Conservation (phyloP, 2,329 filamentous ascomycete species). For the Nemania sp. region DNA sequence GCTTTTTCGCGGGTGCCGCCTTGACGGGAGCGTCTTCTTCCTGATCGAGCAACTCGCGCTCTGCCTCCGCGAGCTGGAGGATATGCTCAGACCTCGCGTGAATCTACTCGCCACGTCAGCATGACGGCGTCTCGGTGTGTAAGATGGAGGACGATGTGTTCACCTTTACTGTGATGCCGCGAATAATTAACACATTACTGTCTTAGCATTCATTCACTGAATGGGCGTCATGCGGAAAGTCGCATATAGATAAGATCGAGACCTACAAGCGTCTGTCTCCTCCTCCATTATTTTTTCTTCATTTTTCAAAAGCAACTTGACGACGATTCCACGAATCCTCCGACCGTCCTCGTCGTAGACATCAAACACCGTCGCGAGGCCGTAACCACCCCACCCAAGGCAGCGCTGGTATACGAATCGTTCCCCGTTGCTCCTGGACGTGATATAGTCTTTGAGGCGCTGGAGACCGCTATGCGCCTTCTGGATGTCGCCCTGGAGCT, state of each 20-base stretch:
- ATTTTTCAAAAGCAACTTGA: slow-evolving; percentile 1
- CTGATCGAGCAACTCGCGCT: neutral
- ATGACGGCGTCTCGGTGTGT: neutral
- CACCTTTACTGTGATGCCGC: neutral
- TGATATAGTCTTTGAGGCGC: neutral
- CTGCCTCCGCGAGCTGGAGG: neutral
- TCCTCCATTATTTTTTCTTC: neutral
- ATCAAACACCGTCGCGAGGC: slow-evolving; percentile 10
- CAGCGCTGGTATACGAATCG: slow-evolving; percentile 5
- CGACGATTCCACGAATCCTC: neutral
- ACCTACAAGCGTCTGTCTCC: neutral
- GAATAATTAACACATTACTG: neutral
- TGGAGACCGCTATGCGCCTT: neutral
- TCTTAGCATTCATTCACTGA: neutral
- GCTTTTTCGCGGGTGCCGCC: neutral
- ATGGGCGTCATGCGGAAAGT: neutral
- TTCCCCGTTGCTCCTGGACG: neutral
- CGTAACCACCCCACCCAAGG: slow-evolving; percentile 14
- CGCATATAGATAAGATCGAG: neutral
- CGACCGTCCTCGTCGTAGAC: neutral
- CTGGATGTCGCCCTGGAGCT: neutral
- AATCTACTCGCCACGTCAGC: neutral
- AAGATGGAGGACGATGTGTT: neutral
- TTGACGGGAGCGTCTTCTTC: neutral
- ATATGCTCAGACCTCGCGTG: neutral